Base-by-base conservation (phyloP, 192 early-diverging fungal genomes). In the Rhizoclosmatium sp. region DNA sequence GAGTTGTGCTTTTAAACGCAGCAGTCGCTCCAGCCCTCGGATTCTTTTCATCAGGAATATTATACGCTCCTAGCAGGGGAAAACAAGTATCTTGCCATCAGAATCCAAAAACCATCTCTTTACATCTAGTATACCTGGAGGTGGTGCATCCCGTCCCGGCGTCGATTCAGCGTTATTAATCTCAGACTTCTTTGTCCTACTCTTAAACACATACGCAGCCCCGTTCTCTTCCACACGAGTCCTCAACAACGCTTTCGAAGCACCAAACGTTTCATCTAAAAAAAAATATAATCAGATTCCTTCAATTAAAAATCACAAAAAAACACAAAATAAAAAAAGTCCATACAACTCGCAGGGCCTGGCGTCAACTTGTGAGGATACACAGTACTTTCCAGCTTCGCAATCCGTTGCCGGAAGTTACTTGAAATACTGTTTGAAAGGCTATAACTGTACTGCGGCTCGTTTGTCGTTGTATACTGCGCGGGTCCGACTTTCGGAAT, bases 81-180 rank as follows among this genome's bases (percentile, higher is more conserved):
- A 31, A 31, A 31, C 31, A 31, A 31, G 31, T 0, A 31, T 31
- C 31, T 31, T 31, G 31, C 31, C 31, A 31, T 31, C 31, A 31
- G 31, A 31, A 31, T 31, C 31, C 31, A 31, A 31, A 31, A 31
- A 31, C 31, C 31, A 31, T 31, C 31, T 31, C 31, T 31, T 31
- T 31, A 31, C 31, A 31, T 31, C 31, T 31, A 31, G 14, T 46
- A 9, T 51, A 80, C 86, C 86, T 76, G 81, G 86, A 19, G 82
- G 76, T 48, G 86, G 86, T 45, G 83, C 82, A 61, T 83, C 77
- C 61, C 73, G 61, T 31, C 82, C 85, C 12, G 82, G 80, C 3
- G 71, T 80, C n/a, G 65, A 54, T 46, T 78, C 82, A 7, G 77
- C 40, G 23, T 82, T 75, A 62, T 82, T 86, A 19, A 83, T 81